Base-by-base conservation (phyloP, 2,329 filamentous ascomycete species). In the Cytospora paraplurivora region DNA sequence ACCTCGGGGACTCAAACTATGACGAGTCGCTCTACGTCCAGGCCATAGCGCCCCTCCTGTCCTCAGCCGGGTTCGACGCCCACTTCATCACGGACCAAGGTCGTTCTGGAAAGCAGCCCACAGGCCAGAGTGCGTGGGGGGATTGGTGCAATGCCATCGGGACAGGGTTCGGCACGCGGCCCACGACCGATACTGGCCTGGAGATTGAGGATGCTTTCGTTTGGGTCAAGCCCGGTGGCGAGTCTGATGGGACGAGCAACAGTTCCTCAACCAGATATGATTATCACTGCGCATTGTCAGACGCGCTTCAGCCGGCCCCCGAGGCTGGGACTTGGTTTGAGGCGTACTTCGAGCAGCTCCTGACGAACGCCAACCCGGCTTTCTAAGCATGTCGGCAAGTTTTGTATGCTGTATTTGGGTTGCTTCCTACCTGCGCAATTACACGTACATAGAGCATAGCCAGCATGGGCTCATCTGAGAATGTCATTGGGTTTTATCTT, bases 241-340 rank as follows among this genome's bases (percentile, higher is more conserved):
- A 84, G 72, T 90, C 77, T 52, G 80, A 82, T 67, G 79, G 79
- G 67, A 81, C 79, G 44, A 81, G 78, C 41, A 74, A 85, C 69
- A 77, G 75, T 47, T 75, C 69, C 38, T 79, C 85, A 11, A 67
- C 75, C 21, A 81, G 82, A 58, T 87, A 83, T 71, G 83, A 86
- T 74, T 68, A 63, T 56, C 76, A 83, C 74, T 85, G 83, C 66
- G 85, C 85, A 34, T 75, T 78, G 10, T 67, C 74, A 1, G 81
- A 83, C 68, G 76, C 87, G 1, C 76, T 89, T 49, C 73, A 84
- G 73, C 88, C 88, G 1, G 87, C 88, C 1, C 88, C 88, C 35
- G 86, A 91, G 74, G 88, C 89, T 11, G 88, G 89, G 35, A 76
- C 79, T 10, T 92, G 88, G 88, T 89, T 89, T 75, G 76, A 86